Evolutionary conservation across 164 flowering plant species (phyloP), one percentile per base, ranked within the genome.

Genomic region (Piper longum): DNA sequence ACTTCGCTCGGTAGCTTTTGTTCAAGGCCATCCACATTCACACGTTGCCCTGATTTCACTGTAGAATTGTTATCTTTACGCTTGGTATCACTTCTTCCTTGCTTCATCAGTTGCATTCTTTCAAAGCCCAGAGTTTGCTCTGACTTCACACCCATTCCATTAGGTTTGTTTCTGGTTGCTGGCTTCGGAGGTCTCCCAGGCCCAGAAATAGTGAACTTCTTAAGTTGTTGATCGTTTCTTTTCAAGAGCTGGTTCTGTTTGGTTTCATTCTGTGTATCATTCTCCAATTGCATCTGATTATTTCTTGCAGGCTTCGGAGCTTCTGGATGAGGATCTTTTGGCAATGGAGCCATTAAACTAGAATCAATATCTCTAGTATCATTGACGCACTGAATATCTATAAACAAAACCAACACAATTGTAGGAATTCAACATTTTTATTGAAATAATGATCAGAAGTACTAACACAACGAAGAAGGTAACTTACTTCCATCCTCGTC

Each of bases 401-500:
- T 26, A 26, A 26, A 26, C 36, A 26, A 26, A 26, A 26, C 36
- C 36, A 26, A 26, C 36, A 26, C 36, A 26, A 26, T 26, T 26
- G 36, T 26, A 26, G 36, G 36, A 26, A 26, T 26, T 26, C 36
- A 26, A 26, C 36, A 26, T 26, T 26, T 26, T 26, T 0, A 14
- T 9, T 9, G 52, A 48, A 9, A 14, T 11, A 48, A 48, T 48
- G 14, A 9, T 9, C 14, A 1, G 2, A 11, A 9, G 52, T 48
- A 48, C 8, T 2, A 48, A 8, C 60, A 62, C 57, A 54, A 63
- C 5, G 42, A 41, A 4, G 40, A 56, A 64, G 40, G 58, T 19
- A 52, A 87, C 98, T 88, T 81, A 93, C 98, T 88, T 93, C 90
- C 95, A 78, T 84, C 85, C 72, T 90, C 97, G 74, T 93, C 97